Percentiles rank a stretch among this genome's conserved stretches.
phyloP scores from a whole-genome alignment of 106 monocot species.

The Acorus gramineus region DNA sequence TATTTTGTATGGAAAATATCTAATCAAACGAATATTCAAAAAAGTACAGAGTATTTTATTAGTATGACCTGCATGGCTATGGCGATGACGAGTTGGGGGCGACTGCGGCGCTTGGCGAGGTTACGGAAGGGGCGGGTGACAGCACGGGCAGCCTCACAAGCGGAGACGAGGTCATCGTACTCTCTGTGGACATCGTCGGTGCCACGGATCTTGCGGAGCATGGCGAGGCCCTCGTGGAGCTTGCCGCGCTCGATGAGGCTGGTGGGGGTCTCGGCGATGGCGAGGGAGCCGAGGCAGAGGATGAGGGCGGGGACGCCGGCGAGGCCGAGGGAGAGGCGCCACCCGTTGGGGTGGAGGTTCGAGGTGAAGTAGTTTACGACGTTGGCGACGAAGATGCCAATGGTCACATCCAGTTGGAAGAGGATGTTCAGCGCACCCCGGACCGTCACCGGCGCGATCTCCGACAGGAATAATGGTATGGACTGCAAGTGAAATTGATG shows the following conservation, averaged over 20 bases:
- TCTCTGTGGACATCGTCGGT: conserved; percentile 14
- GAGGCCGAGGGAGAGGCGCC: conserved; percentile 39
- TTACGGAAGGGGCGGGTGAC: conserved; percentile 24
- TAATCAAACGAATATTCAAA: too few relatives aligned
- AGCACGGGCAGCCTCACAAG: conserved; percentile 11
- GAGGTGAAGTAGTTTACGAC: conserved; percentile 32
- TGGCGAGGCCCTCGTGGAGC: conserved; percentile 2
- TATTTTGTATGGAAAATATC: too few relatives aligned
- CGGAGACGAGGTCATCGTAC: conserved; percentile 15
- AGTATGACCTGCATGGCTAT: conserved; percentile 11
- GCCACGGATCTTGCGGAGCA: conserved; percentile 22
- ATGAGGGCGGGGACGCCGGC: conserved; percentile 36
- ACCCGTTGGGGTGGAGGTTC: conserved; percentile 26
- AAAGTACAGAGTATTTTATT: too few relatives aligned
- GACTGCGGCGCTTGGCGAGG: conserved; percentile 12
- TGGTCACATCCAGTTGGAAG: conserved; percentile 42
- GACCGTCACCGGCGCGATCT: conserved; percentile 21
- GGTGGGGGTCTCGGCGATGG: conserved; percentile 30
- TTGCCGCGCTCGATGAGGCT: conserved; percentile 28
- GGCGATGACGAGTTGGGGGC: conserved; percentile 32
- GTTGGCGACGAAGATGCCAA: conserved; percentile 55
- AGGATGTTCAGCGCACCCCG: conserved; percentile 39
- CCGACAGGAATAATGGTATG: conserved; percentile 32
- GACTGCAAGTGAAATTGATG: conserved; percentile 12
- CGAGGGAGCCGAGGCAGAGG: conserved; percentile 9